Base-by-base conservation (phyloP, 2,329 filamentous ascomycete genomes). In the Chalara sp. region DNA sequence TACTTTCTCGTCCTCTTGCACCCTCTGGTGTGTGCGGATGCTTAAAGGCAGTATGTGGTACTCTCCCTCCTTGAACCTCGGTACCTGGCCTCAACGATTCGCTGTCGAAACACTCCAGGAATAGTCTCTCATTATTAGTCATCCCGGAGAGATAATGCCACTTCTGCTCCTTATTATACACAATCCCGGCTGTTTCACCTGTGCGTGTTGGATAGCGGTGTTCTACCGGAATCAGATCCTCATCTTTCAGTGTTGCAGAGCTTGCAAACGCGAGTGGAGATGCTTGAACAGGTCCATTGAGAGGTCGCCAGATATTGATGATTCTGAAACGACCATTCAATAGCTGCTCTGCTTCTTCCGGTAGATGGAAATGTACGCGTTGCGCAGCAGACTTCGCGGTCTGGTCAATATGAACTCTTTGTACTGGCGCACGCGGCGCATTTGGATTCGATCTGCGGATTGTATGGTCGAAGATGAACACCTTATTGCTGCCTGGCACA, bases 381-480 rank as follows among this genome's bases (percentile, higher is more conserved):
- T 79, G 74, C 7, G 70, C 76, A 0, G 86, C 83, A 0, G 86
- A 84, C 12, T 67, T 67, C 6, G 78, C 68, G 0, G 89, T 93
- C 69, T 96, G 90, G 66, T 96, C 90, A 55, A 95, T 86, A 68
- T 96, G 90, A 0, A 87, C 87, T 40, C 79, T 69, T 10, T 74
- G 79, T 0, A 95, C 89, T 2, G 90, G 89, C 1, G 71, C 73
- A 45, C 89, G 80, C n/a, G 68, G 67, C 0, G 86, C 78, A 48
- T 72, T 68, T 0, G 81, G 76, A 2, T 68, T 65, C 8, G 80
- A 73, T 41, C 86, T 80, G n/a, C 90, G 85, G 66, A 95, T 81
- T 6, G 89, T 95, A 72, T 96, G 87, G 73, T 95, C 89, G 70
- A 95, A 96, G 64, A 95, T 72, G 58, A 88, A 72, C 32, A 95